Evolutionary conservation across 768 basidiomycete species (phyloP).

Genomic region (Stropharia rugosoannulata): DNA sequence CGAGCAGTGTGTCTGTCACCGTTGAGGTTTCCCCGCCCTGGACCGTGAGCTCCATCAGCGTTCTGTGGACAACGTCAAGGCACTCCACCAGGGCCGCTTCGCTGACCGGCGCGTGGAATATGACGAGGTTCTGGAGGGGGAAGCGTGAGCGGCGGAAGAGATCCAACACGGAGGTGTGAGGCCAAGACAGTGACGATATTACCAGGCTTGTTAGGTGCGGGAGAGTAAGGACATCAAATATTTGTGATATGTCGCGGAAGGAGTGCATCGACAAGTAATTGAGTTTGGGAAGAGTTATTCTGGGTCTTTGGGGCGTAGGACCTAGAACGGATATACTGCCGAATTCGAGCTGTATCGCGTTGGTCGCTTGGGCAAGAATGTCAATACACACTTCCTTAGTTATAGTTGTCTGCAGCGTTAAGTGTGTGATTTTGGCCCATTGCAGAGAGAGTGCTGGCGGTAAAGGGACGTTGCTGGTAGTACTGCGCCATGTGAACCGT

Average conservation of each 20-base stretch:
- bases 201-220: constrained; percentile 16
- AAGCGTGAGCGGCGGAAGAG: constrained; percentile 19
- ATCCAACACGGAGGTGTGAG: constrained; percentile 6
- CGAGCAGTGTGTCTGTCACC: constrained; percentile 16
- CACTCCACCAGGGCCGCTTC: constrained; percentile 18
- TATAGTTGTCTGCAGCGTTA: constrained; percentile 13
- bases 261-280: constrained; percentile 11
- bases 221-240: constrained; percentile 11
- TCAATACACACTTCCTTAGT: constrained; percentile 14
- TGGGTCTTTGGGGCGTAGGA: neutral
- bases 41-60: constrained; percentile 22
- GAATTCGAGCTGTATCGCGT: constrained; percentile 12
- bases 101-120: constrained; percentile 16
- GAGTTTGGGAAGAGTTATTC: constrained; percentile 15
- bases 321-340: constrained; percentile 9
- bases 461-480: constrained; percentile 6
- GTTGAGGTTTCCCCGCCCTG: constrained; percentile 7
- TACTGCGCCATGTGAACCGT: constrained; percentile 15
- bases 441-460: constrained; percentile 9
- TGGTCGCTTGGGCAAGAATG: constrained; percentile 11
- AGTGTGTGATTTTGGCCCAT: constrained; percentile 15
- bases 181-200: constrained; percentile 15
- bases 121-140: constrained; percentile 20
- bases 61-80: constrained; percentile 16
- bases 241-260: constrained; percentile 3